Conservation (phyloP, 805 yeast species). For the Lipomyces kockii region DNA sequence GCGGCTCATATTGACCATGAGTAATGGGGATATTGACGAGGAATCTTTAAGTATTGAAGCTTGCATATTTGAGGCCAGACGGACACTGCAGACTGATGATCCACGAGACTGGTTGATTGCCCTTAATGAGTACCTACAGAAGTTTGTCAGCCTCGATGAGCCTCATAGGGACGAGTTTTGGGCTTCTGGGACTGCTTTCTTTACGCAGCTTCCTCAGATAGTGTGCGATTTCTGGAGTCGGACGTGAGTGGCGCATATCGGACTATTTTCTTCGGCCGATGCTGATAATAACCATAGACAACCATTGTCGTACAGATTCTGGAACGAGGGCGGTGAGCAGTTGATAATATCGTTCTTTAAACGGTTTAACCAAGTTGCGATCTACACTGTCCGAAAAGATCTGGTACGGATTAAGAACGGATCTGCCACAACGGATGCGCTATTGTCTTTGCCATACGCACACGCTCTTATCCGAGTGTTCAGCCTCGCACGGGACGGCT, state of each 20-base stretch:
- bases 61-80: constrained; percentile 13
- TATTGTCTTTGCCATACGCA: not conserved
- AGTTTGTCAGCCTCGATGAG: constrained; percentile 1
- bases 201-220: constrained; percentile 16
- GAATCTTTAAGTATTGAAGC: constrained; percentile 5
- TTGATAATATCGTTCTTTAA: constrained; percentile 11
- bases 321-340: constrained; percentile 21
- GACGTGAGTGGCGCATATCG: constrained; percentile 9
- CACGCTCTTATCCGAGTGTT: not conserved
- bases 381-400: constrained; percentile 7
- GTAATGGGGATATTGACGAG: not conserved
- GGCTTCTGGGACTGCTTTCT: not conserved
- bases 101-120: constrained; percentile 12
- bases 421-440: not conserved
- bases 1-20: not conserved
- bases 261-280: not conserved
- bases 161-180: not conserved
- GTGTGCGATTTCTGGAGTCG: constrained; percentile 15
- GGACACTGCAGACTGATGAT: constrained; percentile 12
- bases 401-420: not conserved
- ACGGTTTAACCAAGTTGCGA: not conserved
- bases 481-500: not conserved
- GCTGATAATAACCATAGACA: constrained; percentile 9
- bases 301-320: constrained; percentile 12
- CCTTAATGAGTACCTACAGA: constrained; percentile 5